Base-by-base conservation (phyloP, 2,329 filamentous ascomycete species). In the Plenodomus lindquistii region DNA sequence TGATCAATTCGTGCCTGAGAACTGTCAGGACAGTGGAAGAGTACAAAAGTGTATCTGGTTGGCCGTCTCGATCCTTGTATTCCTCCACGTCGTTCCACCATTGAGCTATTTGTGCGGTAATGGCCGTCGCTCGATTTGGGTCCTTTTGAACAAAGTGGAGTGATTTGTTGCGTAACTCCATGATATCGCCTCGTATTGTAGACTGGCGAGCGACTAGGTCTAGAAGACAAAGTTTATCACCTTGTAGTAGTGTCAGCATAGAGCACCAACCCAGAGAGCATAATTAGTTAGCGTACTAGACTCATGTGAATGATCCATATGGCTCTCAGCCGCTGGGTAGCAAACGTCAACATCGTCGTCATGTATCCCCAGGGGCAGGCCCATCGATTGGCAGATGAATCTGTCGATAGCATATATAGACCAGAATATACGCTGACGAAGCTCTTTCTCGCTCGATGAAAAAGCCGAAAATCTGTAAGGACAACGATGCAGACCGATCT, bases 281-380 rank as follows among this genome's bases (percentile, higher is more conserved):
- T 4, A n/a, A 19, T 4, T 1, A 11, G 1, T 3, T 24, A 7
- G 52, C 34, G 54, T 37, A 54, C 66, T 58, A 35, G 50, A 27
- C 3, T 54, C 56, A 11, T 43, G 15, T 8, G 46, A 34, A 13
- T 24, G 41, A 9, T 47, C 42, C 1, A 63, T 48, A 50, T 83
- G 81, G 2, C 62, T 63, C 55, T 83, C 81, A 2, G 76, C 64
- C 0, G 74, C 75, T 0, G 77, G 79, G 46, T 80, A 80, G 52
- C 82, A 84, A 1, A 84, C 81, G 54, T 84, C 82, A 5, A 84
- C 65, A 46, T 84, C 81, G 37, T 83, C 78, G 50, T 84, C 81
- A 42, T 77, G 76, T 10, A 85, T 78, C 17, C 78, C 77, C 1
- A 83, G 66, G 0, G 82, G 82, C 0, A 83, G 69, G 0, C 82